These are phyloP conservation scores for Senecio squalidus DNA, from an alignment of 140 eudicot species.

Conservation along the genomic window DNA sequence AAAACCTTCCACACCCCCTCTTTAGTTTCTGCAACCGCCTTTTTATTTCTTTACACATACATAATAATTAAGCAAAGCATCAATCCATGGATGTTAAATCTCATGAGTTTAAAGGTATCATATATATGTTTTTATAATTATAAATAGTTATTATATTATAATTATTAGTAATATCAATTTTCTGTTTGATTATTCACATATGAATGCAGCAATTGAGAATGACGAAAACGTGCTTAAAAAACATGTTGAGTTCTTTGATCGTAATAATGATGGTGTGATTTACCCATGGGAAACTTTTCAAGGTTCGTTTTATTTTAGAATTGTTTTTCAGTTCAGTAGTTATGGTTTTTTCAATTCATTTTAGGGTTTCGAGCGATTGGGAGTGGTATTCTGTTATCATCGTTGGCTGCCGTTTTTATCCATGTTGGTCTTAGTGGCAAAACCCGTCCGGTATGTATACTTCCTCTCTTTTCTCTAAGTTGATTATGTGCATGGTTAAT, in stretches of 20 bases:
- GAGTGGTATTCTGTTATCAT: slow-evolving; percentile 31
- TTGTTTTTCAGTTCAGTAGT: no score
- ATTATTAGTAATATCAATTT: no score
- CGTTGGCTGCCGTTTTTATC: slow-evolving; percentile 41
- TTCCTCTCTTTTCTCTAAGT: no score
- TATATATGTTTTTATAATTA: not conserved
- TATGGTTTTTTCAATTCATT: not conserved
- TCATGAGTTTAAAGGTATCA: slow-evolving; percentile 1
- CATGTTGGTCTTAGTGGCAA: slow-evolving; percentile 40
- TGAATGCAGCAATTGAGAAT: slow-evolving; percentile 31
- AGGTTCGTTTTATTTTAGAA: slow-evolving; percentile 27
- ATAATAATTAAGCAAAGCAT: slow-evolving; percentile 18
- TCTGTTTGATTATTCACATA: not conserved
- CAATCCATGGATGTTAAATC: slow-evolving; percentile 20
- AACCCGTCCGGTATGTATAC: slow-evolving; percentile 42
- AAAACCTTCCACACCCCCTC: no score
- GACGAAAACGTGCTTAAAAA: slow-evolving; percentile 45
- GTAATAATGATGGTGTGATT: slow-evolving; percentile 75
- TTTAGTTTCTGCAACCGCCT: no score
- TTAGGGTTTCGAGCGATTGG: slow-evolving; percentile 72
- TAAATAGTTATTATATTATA: not conserved
- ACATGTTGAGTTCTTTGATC: slow-evolving; percentile 77
- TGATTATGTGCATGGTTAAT: slow-evolving; percentile 12
- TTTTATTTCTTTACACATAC: no score
- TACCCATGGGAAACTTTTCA: slow-evolving; percentile 81